phyloP scores from a whole-genome alignment of 441 rosid genomes.

The Adansonia gregorii region DNA sequence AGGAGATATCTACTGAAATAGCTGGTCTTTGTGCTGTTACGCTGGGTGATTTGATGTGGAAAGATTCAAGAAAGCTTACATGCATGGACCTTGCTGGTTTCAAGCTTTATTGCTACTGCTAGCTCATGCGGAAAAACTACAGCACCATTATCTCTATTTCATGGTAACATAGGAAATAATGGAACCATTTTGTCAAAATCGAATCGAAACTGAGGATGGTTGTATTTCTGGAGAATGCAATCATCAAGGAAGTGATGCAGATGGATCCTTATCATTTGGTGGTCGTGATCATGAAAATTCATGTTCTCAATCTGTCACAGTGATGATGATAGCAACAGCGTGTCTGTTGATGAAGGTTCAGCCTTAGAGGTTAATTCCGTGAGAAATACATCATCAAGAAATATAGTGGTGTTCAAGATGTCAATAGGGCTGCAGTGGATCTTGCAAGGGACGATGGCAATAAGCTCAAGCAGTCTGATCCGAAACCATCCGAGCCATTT shows the following conservation, averaged over 20 bases:
- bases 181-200: slow-evolving; percentile 11
- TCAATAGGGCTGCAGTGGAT: slow-evolving; percentile 16
- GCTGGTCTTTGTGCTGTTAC: slow-evolving; percentile 45
- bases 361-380: slow-evolving; percentile 36
- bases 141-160: background rate
- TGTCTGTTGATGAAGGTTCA: slow-evolving; percentile 34
- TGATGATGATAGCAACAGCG: slow-evolving; percentile 30
- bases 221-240: slow-evolving; percentile 26
- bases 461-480: slow-evolving; percentile 25
- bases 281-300: slow-evolving; percentile 10
- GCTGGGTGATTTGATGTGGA: slow-evolving; percentile 25
- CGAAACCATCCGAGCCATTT: slow-evolving; percentile 29
- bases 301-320: slow-evolving; percentile 33
- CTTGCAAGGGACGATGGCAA: slow-evolving; percentile 31
- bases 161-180: background rate
- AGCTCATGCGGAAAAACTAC: background rate
- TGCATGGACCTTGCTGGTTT: background rate
- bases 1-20: slow-evolving; percentile 48
- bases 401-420: slow-evolving; percentile 30
- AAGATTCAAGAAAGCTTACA: slow-evolving; percentile 31
- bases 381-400: slow-evolving; percentile 17
- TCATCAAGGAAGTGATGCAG: slow-evolving; percentile 26
- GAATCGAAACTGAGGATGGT: slow-evolving; percentile 27
- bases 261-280: slow-evolving; percentile 30
- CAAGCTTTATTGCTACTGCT: background rate